These are phyloP conservation scores for Amanita pseudoporphyria DNA, from an alignment of 768 basidiomycete species.

Conservation along the genomic window DNA sequence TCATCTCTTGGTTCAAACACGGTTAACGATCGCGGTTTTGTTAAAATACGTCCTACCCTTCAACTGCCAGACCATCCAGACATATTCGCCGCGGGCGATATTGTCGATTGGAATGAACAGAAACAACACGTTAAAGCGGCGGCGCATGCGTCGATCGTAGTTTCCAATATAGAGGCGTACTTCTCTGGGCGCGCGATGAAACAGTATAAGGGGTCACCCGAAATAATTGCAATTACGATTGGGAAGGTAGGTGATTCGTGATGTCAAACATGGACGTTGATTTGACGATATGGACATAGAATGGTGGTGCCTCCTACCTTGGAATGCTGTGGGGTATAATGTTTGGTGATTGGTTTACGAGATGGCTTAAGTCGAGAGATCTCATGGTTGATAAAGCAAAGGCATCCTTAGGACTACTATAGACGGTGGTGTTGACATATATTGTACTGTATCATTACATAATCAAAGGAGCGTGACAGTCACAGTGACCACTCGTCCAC, in stretches of 20 bases:
- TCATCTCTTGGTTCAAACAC: conserved; percentile 23
- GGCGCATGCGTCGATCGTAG: conserved; percentile 32
- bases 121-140: conserved; percentile 40
- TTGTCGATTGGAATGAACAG: conserved; percentile 43
- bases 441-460: neutral
- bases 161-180: conserved; percentile 34
- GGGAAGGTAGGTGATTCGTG: conserved; percentile 27
- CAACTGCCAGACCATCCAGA: conserved; percentile 35
- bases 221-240: conserved; percentile 44
- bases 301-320: conserved; percentile 30
- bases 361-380: conserved; percentile 18
- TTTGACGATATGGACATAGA: conserved; percentile 14
- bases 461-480: neutral
- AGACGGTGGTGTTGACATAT: neutral
- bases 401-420: neutral
- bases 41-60: conserved; percentile 41
- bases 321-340: conserved; percentile 34
- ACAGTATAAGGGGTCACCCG: conserved; percentile 38
- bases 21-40: conserved; percentile 24
- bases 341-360: conserved; percentile 32
- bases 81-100: conserved; percentile 53
- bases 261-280: neutral
- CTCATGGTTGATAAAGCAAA: conserved; percentile 13
- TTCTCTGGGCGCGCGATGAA: conserved; percentile 21
- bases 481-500: neutral